Conservation (phyloP, 2,329 filamentous ascomycete species). For the Ceratocystiopsis brevicomis region DNA sequence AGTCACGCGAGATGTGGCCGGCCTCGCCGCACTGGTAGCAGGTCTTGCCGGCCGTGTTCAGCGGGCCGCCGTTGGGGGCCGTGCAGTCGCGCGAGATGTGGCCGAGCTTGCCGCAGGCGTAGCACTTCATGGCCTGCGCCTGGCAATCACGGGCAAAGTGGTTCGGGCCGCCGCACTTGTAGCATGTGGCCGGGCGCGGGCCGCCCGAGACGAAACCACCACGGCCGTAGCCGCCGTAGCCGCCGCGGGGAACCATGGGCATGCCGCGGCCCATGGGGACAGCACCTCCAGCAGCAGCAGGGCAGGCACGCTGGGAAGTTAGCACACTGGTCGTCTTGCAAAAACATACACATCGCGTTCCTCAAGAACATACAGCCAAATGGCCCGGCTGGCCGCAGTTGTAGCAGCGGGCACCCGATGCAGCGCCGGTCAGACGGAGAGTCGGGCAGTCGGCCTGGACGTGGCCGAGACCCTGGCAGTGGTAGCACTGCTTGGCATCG, state of each 20-base stretch:
- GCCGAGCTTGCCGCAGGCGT: conserved; percentile 85
- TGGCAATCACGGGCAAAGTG: conserved; percentile 98
- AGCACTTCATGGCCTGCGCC: conserved; percentile 97
- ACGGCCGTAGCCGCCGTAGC: conserved; percentile 42
- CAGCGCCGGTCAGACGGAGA: conserved; percentile 69
- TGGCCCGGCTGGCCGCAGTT: conserved; percentile 88
- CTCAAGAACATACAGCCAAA: conserved; percentile 48
- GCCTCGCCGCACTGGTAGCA: conserved; percentile 96
- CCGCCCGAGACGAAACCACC: conserved; percentile 52
- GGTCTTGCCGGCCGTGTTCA: conserved; percentile 93
- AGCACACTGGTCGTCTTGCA: not conserved
- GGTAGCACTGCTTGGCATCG: conserved; percentile 99
- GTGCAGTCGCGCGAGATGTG: conserved; percentile 92
- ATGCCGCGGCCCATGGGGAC: conserved; percentile 41
- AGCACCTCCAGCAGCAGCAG: conserved; percentile 32
- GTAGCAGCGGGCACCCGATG: conserved; percentile 80
- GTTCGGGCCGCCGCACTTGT: conserved; percentile 73
- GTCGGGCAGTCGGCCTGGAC: conserved; percentile 98
- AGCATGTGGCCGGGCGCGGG: conserved; percentile 50
- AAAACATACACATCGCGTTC: too few relatives aligned
- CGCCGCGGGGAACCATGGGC: conserved; percentile 40
- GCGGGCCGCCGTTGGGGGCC: conserved; percentile 82
- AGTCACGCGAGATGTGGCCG: conserved; percentile 91
- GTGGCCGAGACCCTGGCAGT: conserved; percentile 95
- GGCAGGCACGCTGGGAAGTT: conserved; percentile 51